Conservation (phyloP, 139 green algal genomes). For the Coelastrella sp. region DNA sequence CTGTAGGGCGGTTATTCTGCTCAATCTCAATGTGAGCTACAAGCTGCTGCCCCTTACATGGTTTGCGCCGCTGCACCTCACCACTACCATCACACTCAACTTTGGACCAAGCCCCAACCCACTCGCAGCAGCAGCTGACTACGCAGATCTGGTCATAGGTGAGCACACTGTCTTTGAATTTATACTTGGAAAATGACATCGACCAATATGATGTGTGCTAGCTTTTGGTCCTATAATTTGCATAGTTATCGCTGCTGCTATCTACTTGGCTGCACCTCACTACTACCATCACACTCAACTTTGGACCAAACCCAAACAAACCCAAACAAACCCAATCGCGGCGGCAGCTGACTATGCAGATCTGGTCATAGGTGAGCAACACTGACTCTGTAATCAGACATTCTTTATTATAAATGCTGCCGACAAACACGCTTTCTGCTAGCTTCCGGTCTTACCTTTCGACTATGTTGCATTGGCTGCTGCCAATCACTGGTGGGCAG, state of each 20-base stretch:
- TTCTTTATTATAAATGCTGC: too few relatives aligned
- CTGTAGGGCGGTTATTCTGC: constrained; percentile 31
- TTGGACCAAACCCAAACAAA: neutral
- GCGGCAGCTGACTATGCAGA: neutral
- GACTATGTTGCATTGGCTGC: too few relatives aligned
- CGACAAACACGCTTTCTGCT: too few relatives aligned
- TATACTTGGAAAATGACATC: too few relatives aligned
- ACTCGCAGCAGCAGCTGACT: neutral
- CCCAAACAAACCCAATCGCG: neutral
- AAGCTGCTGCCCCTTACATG: constrained; percentile 37
- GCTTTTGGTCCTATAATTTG: too few relatives aligned
- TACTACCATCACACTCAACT: neutral
- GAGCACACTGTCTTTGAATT: neutral
- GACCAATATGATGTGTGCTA: too few relatives aligned
- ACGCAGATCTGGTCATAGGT: neutral
- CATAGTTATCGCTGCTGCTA: too few relatives aligned
- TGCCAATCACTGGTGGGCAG: too few relatives aligned
- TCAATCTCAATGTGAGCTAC: constrained; percentile 34
- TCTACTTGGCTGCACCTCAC: neutral
- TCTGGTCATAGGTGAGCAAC: neutral
- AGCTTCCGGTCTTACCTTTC: too few relatives aligned
- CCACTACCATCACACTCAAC: too few relatives aligned
- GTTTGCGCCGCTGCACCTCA: neutral
- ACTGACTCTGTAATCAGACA: too few relatives aligned
- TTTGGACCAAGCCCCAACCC: too few relatives aligned